Percentiles rank a stretch among this genome's conserved stretches.
These are phyloP conservation scores for Sporobolomyces pararoseus DNA, from an alignment of 768 basidiomycete species.

Conservation along the genomic window DNA sequence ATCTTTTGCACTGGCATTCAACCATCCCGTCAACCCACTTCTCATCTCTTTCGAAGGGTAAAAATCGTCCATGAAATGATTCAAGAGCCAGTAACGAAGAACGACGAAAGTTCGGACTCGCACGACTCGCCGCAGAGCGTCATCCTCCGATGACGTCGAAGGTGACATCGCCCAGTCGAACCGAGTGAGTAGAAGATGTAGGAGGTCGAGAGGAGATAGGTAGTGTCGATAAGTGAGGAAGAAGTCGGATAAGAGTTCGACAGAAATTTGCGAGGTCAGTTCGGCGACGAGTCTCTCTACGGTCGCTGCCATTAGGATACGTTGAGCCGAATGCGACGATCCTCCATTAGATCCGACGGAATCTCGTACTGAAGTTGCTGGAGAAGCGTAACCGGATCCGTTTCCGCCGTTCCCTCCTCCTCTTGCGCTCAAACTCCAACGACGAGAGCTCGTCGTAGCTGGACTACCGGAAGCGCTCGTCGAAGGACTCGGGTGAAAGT, in stretches of 20 bases:
- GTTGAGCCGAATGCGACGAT: neutral
- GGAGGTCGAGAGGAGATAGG: constrained; percentile 71
- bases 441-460: constrained; percentile 19
- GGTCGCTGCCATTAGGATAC: constrained; percentile 70
- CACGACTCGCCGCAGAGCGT: constrained; percentile 69
- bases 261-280: constrained; percentile 76
- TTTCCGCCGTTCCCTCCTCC: neutral
- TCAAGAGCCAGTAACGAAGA: constrained; percentile 82
- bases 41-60: constrained; percentile 69
- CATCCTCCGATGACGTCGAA: constrained; percentile 56
- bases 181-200: constrained; percentile 73
- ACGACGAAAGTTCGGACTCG: constrained; percentile 85
- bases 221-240: constrained; percentile 89
- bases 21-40: constrained; percentile 67
- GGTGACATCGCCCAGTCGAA: constrained; percentile 79
- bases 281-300: constrained; percentile 93
- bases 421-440: constrained; percentile 27
- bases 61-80: constrained; percentile 86
- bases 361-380: constrained; percentile 33
- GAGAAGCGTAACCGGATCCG: constrained; percentile 9
- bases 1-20: constrained; percentile 71
- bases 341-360: constrained; percentile 18
- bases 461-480: constrained; percentile 23
- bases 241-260: constrained; percentile 81
- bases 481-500: neutral